Conservation (phyloP, 1,284 basidiomycete species). For the Microbotryum scabiosae region DNA sequence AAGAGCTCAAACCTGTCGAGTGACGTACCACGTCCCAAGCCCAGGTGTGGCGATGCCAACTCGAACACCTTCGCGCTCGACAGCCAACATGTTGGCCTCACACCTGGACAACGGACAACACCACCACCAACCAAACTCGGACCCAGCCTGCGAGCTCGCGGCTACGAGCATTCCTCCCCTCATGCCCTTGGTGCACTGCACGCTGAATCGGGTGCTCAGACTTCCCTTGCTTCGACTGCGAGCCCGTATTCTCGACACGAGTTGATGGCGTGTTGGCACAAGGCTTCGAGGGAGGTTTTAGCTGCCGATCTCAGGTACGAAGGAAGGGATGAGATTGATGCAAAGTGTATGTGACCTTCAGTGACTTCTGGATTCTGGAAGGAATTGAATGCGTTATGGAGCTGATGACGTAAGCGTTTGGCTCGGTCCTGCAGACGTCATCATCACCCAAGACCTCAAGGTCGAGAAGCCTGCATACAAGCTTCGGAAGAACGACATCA, state of each 20-base stretch:
- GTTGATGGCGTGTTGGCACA: slow-evolving; percentile 18
- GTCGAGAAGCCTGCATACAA: slow-evolving; percentile 50
- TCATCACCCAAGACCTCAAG: slow-evolving; percentile 62
- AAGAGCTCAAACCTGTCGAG: too few relatives aligned
- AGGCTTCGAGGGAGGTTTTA: slow-evolving; percentile 10
- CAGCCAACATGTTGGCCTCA: too few relatives aligned
- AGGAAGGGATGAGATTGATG: slow-evolving; percentile 9
- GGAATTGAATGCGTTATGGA: slow-evolving; percentile 33
- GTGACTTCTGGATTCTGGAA: neutral
- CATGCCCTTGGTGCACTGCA: too few relatives aligned
- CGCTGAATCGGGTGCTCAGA: too few relatives aligned
- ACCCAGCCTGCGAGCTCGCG: too few relatives aligned
- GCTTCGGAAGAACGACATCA: slow-evolving; percentile 36
- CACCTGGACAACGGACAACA: too few relatives aligned
- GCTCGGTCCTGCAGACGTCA: slow-evolving; percentile 37
- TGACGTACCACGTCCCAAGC: too few relatives aligned
- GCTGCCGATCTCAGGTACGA: slow-evolving; percentile 12
- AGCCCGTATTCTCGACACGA: slow-evolving; percentile 15
- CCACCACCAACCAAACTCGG: too few relatives aligned
- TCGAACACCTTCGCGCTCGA: too few relatives aligned
- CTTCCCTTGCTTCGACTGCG: too few relatives aligned
- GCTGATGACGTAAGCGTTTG: neutral
- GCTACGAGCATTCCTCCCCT: too few relatives aligned
- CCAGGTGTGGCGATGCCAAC: too few relatives aligned
- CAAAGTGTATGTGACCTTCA: slow-evolving; percentile 2